Evolutionary conservation across 2,329 filamentous ascomycete genomes (phyloP).

Genomic region (Neopestalotiopsis rosae): DNA sequence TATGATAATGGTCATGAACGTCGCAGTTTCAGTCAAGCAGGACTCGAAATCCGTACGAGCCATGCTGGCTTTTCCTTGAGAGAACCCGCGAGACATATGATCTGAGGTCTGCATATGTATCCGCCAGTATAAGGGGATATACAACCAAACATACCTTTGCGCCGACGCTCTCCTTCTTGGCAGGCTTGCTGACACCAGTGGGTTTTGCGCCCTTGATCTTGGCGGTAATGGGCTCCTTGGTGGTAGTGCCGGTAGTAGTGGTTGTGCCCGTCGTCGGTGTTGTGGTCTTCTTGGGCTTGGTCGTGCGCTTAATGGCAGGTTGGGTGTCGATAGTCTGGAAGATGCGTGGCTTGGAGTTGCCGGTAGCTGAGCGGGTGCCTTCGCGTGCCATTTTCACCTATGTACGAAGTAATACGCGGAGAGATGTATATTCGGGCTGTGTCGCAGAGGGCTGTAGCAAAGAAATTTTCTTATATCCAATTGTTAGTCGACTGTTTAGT

Average conservation of each 20-base stretch:
- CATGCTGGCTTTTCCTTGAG: too few species aligned
- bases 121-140: background rate
- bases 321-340: conserved; percentile 54
- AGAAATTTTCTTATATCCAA: conserved; percentile 16
- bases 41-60: too few species aligned
- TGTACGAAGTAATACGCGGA: background rate
- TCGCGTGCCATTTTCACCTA: conserved; percentile 49
- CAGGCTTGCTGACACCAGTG: conserved; percentile 36
- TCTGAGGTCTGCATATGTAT: background rate
- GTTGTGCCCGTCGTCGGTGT: conserved; percentile 31
- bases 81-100: too few species aligned
- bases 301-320: conserved; percentile 49
- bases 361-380: conserved; percentile 57
- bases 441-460: background rate
- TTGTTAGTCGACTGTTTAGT: conserved; percentile 31
- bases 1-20: too few species aligned
- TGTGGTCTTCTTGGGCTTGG: conserved; percentile 35
- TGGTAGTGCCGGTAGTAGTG: conserved; percentile 23
- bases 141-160: conserved; percentile 31
- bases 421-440: conserved; percentile 2
- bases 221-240: conserved; percentile 22
- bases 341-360: conserved; percentile 59
- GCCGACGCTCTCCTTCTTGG: conserved; percentile 37
- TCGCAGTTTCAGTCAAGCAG: too few species aligned
- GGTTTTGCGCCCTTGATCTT: conserved; percentile 35